phyloP scores from a whole-genome alignment of 108 stramenopile species.

The Fragilariopsis cylindrus region DNA sequence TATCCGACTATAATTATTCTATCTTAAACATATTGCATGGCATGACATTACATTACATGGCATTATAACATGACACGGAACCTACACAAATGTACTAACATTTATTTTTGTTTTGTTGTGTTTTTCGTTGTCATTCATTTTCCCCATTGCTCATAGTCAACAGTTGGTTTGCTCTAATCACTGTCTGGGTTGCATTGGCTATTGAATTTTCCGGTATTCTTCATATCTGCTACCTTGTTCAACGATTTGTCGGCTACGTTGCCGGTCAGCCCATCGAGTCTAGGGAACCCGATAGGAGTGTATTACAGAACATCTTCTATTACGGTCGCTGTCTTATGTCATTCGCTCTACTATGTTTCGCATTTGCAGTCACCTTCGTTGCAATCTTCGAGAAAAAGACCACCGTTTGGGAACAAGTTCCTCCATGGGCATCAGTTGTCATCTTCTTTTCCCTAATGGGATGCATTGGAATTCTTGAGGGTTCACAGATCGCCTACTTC shows the following conservation, averaged over 20 bases:
- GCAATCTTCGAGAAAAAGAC: constrained; percentile 44
- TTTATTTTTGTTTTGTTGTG: too few species aligned
- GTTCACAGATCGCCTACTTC: constrained; percentile 62
- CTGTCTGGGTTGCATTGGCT: constrained; percentile 11
- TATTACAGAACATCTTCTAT: constrained; percentile 36
- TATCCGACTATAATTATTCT: too few species aligned
- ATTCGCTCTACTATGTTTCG: constrained; percentile 43
- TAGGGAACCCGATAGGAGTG: constrained; percentile 1
- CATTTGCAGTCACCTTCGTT: constrained; percentile 52
- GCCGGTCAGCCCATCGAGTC: constrained; percentile 16
- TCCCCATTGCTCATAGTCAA: too few species aligned
- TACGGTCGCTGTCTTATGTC: constrained; percentile 49
- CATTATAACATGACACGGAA: too few species aligned
- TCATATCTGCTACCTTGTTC: constrained; percentile 61
- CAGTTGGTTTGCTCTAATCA: too few species aligned
- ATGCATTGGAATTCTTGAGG: constrained; percentile 59
- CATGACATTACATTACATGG: too few species aligned
- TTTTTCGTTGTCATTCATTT: too few species aligned
- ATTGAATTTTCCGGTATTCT: constrained; percentile 65
- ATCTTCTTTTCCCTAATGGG: constrained; percentile 48
- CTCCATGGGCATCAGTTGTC: constrained; percentile 32
- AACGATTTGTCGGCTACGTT: constrained; percentile 11
- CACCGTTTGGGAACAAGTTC: constrained; percentile 47
- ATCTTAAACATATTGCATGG: too few species aligned
- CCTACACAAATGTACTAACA: too few species aligned